phyloP scores from a whole-genome alignment of 1,284 basidiomycete genomes.

The Melampsora larici-populina region DNA sequence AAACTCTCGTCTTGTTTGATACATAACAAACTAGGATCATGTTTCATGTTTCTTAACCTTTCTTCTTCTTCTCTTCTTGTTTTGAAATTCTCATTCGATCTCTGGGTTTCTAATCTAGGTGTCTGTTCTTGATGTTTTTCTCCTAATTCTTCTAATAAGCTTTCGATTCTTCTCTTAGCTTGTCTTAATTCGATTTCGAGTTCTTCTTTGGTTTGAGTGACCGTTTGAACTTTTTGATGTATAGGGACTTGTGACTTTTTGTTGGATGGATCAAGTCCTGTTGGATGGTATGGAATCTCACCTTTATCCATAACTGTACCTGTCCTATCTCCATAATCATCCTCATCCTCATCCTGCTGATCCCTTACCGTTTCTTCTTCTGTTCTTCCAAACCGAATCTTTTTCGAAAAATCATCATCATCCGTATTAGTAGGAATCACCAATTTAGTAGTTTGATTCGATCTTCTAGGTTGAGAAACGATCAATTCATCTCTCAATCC shows the following conservation, averaged over 20 bases:
- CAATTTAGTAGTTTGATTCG: neutral
- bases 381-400: no score
- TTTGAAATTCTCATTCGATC: neutral
- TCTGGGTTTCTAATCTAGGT: neutral
- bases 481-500: constrained; percentile 17
- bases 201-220: neutral
- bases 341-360: no score
- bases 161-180: neutral
- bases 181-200: neutral
- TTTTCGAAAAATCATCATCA: neutral
- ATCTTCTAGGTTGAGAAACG: neutral
- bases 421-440: neutral
- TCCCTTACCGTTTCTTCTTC: no score
- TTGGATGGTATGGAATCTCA: no score
- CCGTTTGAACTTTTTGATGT: neutral
- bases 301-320: no score
- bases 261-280: no score
- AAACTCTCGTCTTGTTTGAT: constrained; percentile 9
- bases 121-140: neutral
- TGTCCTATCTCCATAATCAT: neutral
- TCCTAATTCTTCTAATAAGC: neutral
- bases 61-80: constrained; percentile 1
- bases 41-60: constrained; percentile 1
- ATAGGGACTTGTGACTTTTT: no score
- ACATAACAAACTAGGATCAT: constrained; percentile 13